These are phyloP conservation scores for Peronospora farinosa DNA, from an alignment of 352 stramenopile genomes.

Conservation along the genomic window DNA sequence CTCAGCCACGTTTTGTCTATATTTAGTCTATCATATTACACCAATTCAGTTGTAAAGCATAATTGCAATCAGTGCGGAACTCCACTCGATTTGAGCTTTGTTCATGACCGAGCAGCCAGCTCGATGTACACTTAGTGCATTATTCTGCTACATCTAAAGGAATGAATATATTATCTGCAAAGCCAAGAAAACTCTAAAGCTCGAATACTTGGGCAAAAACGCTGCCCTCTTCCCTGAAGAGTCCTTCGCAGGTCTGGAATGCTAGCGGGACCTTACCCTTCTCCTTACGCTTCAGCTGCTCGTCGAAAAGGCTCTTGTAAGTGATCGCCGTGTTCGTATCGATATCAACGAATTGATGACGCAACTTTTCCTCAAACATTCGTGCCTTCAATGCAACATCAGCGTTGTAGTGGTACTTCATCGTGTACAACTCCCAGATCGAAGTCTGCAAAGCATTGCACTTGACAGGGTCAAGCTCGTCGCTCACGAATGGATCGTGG, in stretches of 20 bases:
- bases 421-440: constrained; percentile 92
- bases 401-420: constrained; percentile 93
- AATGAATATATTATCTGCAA: constrained; percentile 34
- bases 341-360: constrained; percentile 68
- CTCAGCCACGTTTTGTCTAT: constrained; percentile 9
- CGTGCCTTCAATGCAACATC: constrained; percentile 87
- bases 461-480: constrained; percentile 62
- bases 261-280: constrained; percentile 71
- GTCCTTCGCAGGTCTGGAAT: constrained; percentile 50
- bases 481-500: constrained; percentile 71
- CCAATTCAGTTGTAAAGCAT: background rate
- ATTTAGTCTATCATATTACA: constrained; percentile 1
- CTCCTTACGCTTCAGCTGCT: constrained; percentile 79
- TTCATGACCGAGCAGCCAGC: background rate
- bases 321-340: constrained; percentile 67
- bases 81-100: background rate
- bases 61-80: background rate
- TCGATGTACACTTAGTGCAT: background rate
- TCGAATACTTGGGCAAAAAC: constrained; percentile 67
- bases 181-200: constrained; percentile 37
- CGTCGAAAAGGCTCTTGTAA: constrained; percentile 77
- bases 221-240: constrained; percentile 53
- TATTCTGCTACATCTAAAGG: constrained; percentile 11
- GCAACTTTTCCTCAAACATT: constrained; percentile 86
- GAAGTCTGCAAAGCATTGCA: constrained; percentile 88